Conservation (phyloP, 345 rosid species). For the Barbarea vulgaris region DNA sequence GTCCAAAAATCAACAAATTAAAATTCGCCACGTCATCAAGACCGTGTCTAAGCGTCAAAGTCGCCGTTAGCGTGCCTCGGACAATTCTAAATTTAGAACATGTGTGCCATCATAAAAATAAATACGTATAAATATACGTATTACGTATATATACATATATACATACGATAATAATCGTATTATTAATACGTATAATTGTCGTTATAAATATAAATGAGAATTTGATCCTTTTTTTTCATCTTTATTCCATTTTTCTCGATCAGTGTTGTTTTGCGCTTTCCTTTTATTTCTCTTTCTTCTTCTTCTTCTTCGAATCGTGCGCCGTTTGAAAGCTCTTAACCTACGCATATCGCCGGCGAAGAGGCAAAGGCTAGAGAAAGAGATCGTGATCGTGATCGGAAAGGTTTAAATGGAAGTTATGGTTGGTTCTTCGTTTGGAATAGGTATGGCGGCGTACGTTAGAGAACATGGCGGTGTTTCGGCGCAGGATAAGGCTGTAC, state of each 20-base stretch:
- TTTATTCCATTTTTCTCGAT: constrained; percentile 30
- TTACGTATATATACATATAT: constrained; percentile 24
- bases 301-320: not conserved
- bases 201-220: constrained; percentile 27
- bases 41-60: constrained; percentile 37
- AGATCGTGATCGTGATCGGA: not conserved
- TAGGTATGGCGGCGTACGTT: constrained; percentile 48
- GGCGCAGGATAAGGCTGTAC: constrained; percentile 41
- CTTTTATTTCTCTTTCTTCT: not conserved
- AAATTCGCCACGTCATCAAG: constrained; percentile 18
- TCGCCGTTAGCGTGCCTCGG: constrained; percentile 34
- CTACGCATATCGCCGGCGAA: constrained; percentile 16
- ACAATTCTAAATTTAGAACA: constrained; percentile 29
- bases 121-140: constrained; percentile 27
- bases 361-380: not conserved
- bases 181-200: constrained; percentile 25
- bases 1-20: not conserved
- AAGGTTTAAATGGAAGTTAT: constrained; percentile 54
- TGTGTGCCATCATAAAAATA: not conserved
- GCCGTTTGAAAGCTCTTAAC: constrained; percentile 21
- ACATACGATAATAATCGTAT: constrained; percentile 13
- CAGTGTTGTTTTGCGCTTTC: constrained; percentile 18
- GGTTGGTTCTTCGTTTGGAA: constrained; percentile 51
- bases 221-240: constrained; percentile 14
- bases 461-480: constrained; percentile 41